Conservation (phyloP, 1,139 yeast genomes). For the Debaryomycetaceae sp. region DNA sequence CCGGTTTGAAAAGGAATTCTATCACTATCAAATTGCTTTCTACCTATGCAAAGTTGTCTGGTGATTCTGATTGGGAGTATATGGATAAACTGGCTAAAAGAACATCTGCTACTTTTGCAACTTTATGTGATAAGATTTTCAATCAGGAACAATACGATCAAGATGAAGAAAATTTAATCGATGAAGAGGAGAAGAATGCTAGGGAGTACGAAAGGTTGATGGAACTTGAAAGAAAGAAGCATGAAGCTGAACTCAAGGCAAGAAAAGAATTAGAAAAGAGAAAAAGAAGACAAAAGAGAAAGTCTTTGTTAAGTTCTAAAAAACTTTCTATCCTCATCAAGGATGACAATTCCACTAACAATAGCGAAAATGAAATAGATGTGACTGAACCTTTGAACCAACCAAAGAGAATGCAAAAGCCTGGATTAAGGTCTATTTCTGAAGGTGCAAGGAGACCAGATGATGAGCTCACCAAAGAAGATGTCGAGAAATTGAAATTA, state of each 20-base stretch:
- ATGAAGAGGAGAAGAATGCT: slow-evolving; percentile 50
- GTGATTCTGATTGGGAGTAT: slow-evolving; percentile 67
- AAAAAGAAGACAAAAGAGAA: slow-evolving; percentile 42
- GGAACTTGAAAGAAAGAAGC: slow-evolving; percentile 51
- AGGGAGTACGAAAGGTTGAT: slow-evolving; percentile 46
- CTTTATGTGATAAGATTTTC: slow-evolving; percentile 71
- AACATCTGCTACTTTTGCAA: slow-evolving; percentile 75
- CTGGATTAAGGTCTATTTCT: slow-evolving; percentile 32
- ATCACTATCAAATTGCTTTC: slow-evolving; percentile 67
- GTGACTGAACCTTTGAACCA: slow-evolving; percentile 24
- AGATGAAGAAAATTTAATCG: slow-evolving; percentile 50
- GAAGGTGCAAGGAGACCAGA: slow-evolving; percentile 22
- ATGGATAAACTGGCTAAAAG: slow-evolving; percentile 72
- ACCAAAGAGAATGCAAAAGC: slow-evolving; percentile 39
- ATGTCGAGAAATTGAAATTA: slow-evolving; percentile 41
- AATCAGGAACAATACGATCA: slow-evolving; percentile 56
- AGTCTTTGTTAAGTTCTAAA: slow-evolving; percentile 39
- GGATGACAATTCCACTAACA: slow-evolving; percentile 27
- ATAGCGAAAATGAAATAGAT: slow-evolving; percentile 30
- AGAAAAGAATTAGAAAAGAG: slow-evolving; percentile 47
- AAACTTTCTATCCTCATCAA: slow-evolving; percentile 39
- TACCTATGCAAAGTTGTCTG: slow-evolving; percentile 67
- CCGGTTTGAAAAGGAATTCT: slow-evolving; percentile 60
- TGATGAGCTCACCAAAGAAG: slow-evolving; percentile 38
- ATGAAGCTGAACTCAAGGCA: slow-evolving; percentile 45